phyloP scores from a whole-genome alignment of 192 early-diverging fungal genomes.

The Dissophora ornata region DNA sequence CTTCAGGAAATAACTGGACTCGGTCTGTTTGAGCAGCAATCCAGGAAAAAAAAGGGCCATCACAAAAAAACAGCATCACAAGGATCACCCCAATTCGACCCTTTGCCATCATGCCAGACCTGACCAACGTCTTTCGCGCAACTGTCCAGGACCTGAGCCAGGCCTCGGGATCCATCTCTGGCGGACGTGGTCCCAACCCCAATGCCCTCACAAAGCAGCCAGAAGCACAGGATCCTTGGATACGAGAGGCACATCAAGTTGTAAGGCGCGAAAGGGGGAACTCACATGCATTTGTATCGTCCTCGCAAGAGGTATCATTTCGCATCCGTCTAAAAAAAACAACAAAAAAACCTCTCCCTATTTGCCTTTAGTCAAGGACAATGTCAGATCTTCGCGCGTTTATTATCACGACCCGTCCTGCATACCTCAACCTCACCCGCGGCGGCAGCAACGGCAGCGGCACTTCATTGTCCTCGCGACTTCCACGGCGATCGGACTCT shows the following conservation, averaged over 20 bases:
- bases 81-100: no score
- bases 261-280: conserved; percentile 7
- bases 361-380: conserved; percentile 26
- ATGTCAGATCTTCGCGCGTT: conserved; percentile 47
- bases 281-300: no score
- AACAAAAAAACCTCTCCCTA: background rate
- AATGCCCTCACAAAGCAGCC: background rate
- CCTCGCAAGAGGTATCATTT: no score
- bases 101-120: conserved; percentile 42
- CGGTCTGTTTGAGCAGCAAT: no score
- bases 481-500: conserved; percentile 30
- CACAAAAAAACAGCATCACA: no score
- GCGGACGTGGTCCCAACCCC: background rate
- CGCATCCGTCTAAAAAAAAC: no score
- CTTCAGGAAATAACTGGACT: no score
- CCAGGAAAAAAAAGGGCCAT: background rate
- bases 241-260: conserved; percentile 44
- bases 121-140: conserved; percentile 38
- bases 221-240: conserved; percentile 24
- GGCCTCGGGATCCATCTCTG: conserved; percentile 6
- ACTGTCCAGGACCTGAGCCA: conserved; percentile 44
- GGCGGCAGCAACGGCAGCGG: conserved; percentile 9
- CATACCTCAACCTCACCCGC: conserved; percentile 45
- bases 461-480: background rate
- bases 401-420: conserved; percentile 43